A percentile compares a stretch with the other conserved stretches of the same genome.
These are phyloP conservation scores for Meripilus lineatus DNA, from an alignment of 1,284 basidiomycete species.

Conservation along the genomic window DNA sequence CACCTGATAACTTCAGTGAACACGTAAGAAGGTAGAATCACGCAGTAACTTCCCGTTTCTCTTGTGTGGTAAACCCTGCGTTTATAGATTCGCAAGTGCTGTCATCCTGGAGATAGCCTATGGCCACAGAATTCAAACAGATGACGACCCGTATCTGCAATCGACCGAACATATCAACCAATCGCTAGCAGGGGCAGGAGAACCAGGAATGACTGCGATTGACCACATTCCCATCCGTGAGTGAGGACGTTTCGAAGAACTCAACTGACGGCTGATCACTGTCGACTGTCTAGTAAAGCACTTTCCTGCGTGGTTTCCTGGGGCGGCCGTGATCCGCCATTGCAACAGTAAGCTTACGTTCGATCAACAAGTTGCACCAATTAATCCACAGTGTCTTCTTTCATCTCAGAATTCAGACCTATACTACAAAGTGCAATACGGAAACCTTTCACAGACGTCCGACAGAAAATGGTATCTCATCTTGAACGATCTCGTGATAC, in stretches of 20 bases:
- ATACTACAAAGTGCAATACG: slow-evolving; percentile 12
- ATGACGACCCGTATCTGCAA: slow-evolving; percentile 22
- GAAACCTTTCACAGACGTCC: slow-evolving; percentile 17
- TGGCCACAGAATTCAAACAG: slow-evolving; percentile 25
- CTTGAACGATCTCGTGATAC: background rate
- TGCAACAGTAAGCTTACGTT: background rate
- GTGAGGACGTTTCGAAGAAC: background rate
- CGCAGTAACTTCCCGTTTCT: background rate
- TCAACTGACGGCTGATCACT: too few relatives aligned
- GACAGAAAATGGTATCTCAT: slow-evolving; percentile 18
- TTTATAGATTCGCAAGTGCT: slow-evolving; percentile 26
- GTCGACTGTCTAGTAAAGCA: background rate
- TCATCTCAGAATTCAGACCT: background rate
- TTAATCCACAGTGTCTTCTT: too few relatives aligned
- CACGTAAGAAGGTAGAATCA: slow-evolving; percentile 2
- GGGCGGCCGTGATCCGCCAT: slow-evolving; percentile 14
- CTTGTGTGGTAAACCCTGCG: background rate
- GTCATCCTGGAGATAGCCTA: slow-evolving; percentile 35
- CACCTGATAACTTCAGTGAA: background rate
- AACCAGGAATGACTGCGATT: slow-evolving; percentile 29
- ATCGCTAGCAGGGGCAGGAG: slow-evolving; percentile 43
- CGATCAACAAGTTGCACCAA: background rate
- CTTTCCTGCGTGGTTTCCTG: background rate
- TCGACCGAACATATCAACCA: slow-evolving; percentile 43
- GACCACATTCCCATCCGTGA: slow-evolving; percentile 2